Evolutionary conservation across 2,329 filamentous ascomycete species (phyloP), one percentile per base, ranked within the genome.

Genomic region (Sphaceloma murrayae): DNA sequence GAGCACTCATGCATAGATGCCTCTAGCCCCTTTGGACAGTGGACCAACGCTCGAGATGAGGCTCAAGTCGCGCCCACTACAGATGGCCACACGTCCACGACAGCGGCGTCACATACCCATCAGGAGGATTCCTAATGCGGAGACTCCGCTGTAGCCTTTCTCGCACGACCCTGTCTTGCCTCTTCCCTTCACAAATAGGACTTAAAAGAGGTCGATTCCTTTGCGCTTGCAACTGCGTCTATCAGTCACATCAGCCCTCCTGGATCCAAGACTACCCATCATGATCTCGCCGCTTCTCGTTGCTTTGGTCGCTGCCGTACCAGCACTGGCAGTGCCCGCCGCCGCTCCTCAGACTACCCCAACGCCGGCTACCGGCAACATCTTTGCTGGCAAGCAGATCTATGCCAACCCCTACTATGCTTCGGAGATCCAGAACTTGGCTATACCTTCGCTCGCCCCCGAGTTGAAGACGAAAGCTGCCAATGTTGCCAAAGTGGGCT

Each of bases 381-480:
- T 69, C 0, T 72, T 73, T 47, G 59, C 60, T 7, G 70, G 69
- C 14, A 65, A 68, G 47, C 61, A 67, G 48, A 64, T 70, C 34
- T 74, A 72, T 48, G 66, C 64, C 21, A 74, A 74, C 52, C 62
- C 68, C 2, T 73, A 69, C 58, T 74, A 74, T 56, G 63, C 70
- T 3, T 69, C 69, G 3, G 70, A 74, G 51, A 66, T 74, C 26
- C 65, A 67, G 45, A 68, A 58, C 26, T 61, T 70, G 13, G 80
- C 80, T 5, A 71, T 83, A 14, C 79, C 80, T 6, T 74, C 73
- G 11, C 61, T 85, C 48, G 73, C 73, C 7, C 68, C 72, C 3
- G 66, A 74, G 17, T 62, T 73, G 56, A 69, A 69, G 10, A 69
- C 73, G 13, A 70, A 64, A 18, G 69, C 70, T 1, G 61, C 58